Evolutionary conservation across 768 basidiomycete species (phyloP).

Genomic region (Pleurotus tuoliensis): DNA sequence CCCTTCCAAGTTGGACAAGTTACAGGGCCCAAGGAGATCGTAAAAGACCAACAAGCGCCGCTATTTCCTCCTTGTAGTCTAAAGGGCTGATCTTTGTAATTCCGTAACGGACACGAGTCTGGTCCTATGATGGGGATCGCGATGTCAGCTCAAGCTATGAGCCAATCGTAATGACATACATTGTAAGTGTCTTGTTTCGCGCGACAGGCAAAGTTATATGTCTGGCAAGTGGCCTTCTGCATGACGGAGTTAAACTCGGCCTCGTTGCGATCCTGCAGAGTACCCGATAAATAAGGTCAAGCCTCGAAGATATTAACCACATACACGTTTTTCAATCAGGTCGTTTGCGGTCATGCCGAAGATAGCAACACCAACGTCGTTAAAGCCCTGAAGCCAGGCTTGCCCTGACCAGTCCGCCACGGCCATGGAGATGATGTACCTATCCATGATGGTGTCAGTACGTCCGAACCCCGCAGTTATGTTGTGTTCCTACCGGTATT

Average conservation of each 20-base stretch:
- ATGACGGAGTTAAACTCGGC: slow-evolving; percentile 54
- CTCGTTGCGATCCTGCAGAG: slow-evolving; percentile 55
- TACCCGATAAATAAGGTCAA: slow-evolving; percentile 1
- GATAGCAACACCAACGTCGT: slow-evolving; percentile 78
- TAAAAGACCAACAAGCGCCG: slow-evolving; percentile 55
- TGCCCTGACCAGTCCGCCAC: slow-evolving; percentile 89
- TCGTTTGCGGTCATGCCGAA: slow-evolving; percentile 81
- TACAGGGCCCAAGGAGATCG: slow-evolving; percentile 54
- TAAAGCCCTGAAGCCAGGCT: slow-evolving; percentile 93
- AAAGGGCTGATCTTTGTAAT: slow-evolving; percentile 63
- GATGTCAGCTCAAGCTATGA: not conserved
- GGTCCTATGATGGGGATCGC: slow-evolving; percentile 49
- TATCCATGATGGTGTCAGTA: slow-evolving; percentile 20
- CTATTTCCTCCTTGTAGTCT: slow-evolving; percentile 69
- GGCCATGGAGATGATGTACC: slow-evolving; percentile 81
- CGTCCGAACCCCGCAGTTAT: not conserved
- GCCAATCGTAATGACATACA: slow-evolving; percentile 37
- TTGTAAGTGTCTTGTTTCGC: slow-evolving; percentile 87
- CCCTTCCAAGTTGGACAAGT: slow-evolving; percentile 3
- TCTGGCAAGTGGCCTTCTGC: slow-evolving; percentile 60
- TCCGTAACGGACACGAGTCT: slow-evolving; percentile 76
- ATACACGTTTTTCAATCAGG: slow-evolving; percentile 67
- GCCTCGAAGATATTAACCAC: not conserved
- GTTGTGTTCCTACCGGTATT: slow-evolving; percentile 63
- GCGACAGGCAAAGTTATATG: slow-evolving; percentile 80